Evolutionary conservation across 2,329 filamentous ascomycete species (phyloP).

Genomic region (Aspergillus aculeatinus): DNA sequence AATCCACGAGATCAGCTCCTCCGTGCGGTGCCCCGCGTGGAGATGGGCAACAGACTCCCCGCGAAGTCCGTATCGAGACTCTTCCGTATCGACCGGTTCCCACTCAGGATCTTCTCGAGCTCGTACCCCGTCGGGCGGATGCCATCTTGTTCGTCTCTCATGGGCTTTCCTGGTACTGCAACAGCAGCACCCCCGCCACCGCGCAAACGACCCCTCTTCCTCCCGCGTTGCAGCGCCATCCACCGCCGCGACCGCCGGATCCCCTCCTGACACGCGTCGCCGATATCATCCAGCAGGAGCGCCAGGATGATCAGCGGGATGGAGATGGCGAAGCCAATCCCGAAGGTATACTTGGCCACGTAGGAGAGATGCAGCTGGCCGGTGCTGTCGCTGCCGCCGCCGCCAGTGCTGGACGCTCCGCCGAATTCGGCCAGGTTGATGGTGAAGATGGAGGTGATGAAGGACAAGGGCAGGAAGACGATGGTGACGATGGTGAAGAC

Average conservation of each 20-base stretch:
- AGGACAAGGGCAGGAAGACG: conserved; percentile 56
- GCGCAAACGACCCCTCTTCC: neutral
- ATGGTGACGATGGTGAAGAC: conserved; percentile 62
- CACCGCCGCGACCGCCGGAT: conserved; percentile 25
- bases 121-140: conserved; percentile 20
- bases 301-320: conserved; percentile 52
- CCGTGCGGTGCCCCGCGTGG: conserved; percentile 23
- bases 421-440: conserved; percentile 53
- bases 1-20: neutral
- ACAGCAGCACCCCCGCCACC: neutral
- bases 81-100: conserved; percentile 20
- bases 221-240: conserved; percentile 16
- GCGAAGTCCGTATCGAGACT: conserved; percentile 29
- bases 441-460: conserved; percentile 57
- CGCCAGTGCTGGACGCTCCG: too few species aligned
- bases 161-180: too few species aligned
- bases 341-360: conserved; percentile 57
- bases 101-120: conserved; percentile 29
- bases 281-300: conserved; percentile 46
- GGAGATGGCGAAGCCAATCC: conserved; percentile 55
- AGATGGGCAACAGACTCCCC: conserved; percentile 27
- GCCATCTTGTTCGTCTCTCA: neutral
- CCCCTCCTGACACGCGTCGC: conserved; percentile 29
- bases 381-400: conserved; percentile 15
- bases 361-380: conserved; percentile 48